Conservation (phyloP, 2,329 filamentous ascomycete species). For the Blastomyces emzantsi region DNA sequence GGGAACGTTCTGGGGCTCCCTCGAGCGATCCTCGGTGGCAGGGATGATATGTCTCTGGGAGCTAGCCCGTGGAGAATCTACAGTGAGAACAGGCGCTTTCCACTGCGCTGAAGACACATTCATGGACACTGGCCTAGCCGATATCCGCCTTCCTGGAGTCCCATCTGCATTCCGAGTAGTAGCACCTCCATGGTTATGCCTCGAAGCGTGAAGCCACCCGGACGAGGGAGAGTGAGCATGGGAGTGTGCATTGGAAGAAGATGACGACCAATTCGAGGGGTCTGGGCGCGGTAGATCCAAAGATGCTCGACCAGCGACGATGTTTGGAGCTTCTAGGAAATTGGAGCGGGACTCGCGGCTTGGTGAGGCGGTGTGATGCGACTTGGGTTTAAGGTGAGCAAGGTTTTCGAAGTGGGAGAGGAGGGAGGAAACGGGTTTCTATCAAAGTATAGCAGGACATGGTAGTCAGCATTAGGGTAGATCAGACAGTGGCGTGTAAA, state of each 20-base stretch:
- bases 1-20: not conserved
- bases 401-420: constrained; percentile 43
- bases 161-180: constrained; percentile 11
- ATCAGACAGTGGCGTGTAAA: not conserved
- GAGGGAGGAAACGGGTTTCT: constrained; percentile 42
- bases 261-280: constrained; percentile 29
- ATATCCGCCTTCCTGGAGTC: constrained; percentile 53
- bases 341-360: constrained; percentile 22
- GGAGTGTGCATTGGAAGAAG: constrained; percentile 1
- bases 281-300: constrained; percentile 36
- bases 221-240: not conserved
- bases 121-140: constrained; percentile 43
- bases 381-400: constrained; percentile 22
- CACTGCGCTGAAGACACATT: constrained; percentile 34
- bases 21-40: not conserved
- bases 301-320: constrained; percentile 29
- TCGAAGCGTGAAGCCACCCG: constrained; percentile 19
- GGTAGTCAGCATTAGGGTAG: constrained; percentile 12
- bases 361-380: constrained; percentile 6
- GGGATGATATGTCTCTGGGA: constrained; percentile 18
- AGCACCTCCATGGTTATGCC: not conserved
- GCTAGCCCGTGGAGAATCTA: constrained; percentile 38
- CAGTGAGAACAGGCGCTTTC: constrained; percentile 33
- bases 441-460: constrained; percentile 14
- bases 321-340: constrained; percentile 26